Evolutionary conservation across 495 filamentous ascomycete species (phyloP).

Genomic region (Collariella sp.): DNA sequence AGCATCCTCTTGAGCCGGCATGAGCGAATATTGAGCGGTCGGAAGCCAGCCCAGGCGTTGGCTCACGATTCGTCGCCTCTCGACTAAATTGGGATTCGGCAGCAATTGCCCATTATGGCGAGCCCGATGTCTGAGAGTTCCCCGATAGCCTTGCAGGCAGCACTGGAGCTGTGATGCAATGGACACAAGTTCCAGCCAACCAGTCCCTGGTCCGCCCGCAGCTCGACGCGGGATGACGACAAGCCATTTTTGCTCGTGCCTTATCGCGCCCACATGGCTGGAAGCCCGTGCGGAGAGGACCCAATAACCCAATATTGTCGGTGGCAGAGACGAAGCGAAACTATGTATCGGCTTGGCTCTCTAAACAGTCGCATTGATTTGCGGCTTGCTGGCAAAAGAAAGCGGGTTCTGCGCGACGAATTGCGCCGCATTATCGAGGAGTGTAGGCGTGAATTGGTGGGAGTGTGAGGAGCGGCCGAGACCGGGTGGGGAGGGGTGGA

Average conservation of each 20-base stretch:
- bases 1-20: not conserved
- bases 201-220: slow-evolving; percentile 19
- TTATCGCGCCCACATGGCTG: slow-evolving; percentile 26
- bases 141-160: slow-evolving; percentile 12
- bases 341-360: not conserved
- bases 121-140: slow-evolving; percentile 16
- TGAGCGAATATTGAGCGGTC: not conserved
- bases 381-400: not conserved
- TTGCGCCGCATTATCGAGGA: not conserved
- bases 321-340: not conserved
- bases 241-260: slow-evolving; percentile 21
- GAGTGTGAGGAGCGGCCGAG: not conserved
- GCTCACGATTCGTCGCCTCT: too few relatives aligned
- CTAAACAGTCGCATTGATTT: not conserved
- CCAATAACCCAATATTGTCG: not conserved
- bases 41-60: not conserved
- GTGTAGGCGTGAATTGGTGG: not conserved
- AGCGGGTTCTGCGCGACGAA: not conserved
- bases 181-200: slow-evolving; percentile 17
- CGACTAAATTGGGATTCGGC: not conserved
- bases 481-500: not conserved
- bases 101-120: too few relatives aligned
- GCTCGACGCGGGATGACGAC: slow-evolving; percentile 32
- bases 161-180: slow-evolving; percentile 22
- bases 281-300: slow-evolving; percentile 13